Conservation (phyloP, 2,329 filamentous ascomycete genomes). For the Cladosporium velox region DNA sequence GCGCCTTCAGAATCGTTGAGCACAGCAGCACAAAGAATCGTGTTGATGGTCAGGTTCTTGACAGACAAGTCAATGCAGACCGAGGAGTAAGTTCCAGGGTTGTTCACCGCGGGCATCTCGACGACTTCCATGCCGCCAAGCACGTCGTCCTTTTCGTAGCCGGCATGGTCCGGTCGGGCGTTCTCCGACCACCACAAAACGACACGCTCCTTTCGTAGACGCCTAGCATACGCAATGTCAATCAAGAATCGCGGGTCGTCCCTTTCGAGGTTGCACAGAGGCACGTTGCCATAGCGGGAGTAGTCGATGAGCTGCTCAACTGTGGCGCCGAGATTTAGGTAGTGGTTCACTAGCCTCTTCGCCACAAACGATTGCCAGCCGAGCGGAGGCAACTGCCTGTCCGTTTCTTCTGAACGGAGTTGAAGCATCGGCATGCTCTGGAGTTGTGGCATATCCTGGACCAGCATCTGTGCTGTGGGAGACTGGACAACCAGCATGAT, state of each 20-base stretch:
- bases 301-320: constrained; percentile 83
- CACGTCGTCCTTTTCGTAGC: constrained; percentile 91
- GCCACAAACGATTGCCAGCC: constrained; percentile 92
- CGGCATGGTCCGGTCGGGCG: constrained; percentile 88
- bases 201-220: constrained; percentile 86
- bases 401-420: constrained; percentile 77
- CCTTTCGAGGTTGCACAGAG: constrained; percentile 89
- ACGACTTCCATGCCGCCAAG: constrained; percentile 76
- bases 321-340: constrained; percentile 91
- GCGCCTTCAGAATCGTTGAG: constrained; percentile 94
- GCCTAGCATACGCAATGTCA: constrained; percentile 89
- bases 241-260: constrained; percentile 95
- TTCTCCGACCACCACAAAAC: constrained; percentile 95
- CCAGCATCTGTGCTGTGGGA: constrained; percentile 74
- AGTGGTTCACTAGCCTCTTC: constrained; percentile 82
- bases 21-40: constrained; percentile 90
- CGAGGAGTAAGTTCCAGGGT: constrained; percentile 88
- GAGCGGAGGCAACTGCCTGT: constrained; percentile 84
- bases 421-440: constrained; percentile 82
- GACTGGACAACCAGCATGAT: constrained; percentile 89
- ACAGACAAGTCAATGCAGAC: constrained; percentile 96
- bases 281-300: constrained; percentile 88
- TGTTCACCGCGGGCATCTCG: constrained; percentile 90
- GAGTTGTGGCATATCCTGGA: constrained; percentile 81
- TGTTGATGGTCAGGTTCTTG: constrained; percentile 95